Percentiles rank a stretch among this genome's conserved stretches.
Conservation (phyloP, 495 filamentous ascomycete genomes). For the Barbatosphaeria neglecta region DNA sequence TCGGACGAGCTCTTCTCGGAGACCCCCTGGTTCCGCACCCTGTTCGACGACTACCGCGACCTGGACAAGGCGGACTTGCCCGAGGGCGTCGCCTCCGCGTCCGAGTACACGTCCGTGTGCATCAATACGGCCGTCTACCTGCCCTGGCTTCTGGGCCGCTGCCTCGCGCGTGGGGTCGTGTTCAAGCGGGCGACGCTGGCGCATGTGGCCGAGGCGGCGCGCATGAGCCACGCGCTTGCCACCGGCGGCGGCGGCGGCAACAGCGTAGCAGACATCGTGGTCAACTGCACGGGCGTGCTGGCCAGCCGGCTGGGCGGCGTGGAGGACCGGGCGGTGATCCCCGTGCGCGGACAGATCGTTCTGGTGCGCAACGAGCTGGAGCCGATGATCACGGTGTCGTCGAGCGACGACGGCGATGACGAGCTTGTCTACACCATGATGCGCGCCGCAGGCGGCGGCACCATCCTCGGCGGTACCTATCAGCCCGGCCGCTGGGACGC, state of each 20-base stretch:
- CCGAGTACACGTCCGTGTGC: conserved; percentile 70
- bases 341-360: conserved; percentile 78
- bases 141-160: conserved; percentile 70
- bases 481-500: conserved; percentile 75
- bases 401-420: conserved; percentile 69
- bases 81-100: conserved; percentile 51
- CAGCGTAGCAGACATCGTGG: conserved; percentile 58
- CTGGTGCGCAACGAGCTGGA: conserved; percentile 74
- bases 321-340: conserved; percentile 58
- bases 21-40: conserved; percentile 72
- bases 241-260: conserved; percentile 38
- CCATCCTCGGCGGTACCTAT: conserved; percentile 80
- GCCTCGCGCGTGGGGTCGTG: conserved; percentile 53
- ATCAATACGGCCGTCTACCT: conserved; percentile 87
- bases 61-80: conserved; percentile 46
- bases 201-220: conserved; percentile 63
- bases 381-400: conserved; percentile 57
- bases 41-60: conserved; percentile 59
- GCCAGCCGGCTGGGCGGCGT: conserved; percentile 72
- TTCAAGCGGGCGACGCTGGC: conserved; percentile 46
- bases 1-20: conserved; percentile 51
- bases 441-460: conserved; percentile 65
- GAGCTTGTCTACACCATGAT: conserved; percentile 87
- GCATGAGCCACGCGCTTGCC: conserved; percentile 48
- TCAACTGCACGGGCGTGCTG: conserved; percentile 82